Evolutionary conservation across 2,329 filamentous ascomycete species (phyloP).

Genomic region (Colletotrichum limetticola): DNA sequence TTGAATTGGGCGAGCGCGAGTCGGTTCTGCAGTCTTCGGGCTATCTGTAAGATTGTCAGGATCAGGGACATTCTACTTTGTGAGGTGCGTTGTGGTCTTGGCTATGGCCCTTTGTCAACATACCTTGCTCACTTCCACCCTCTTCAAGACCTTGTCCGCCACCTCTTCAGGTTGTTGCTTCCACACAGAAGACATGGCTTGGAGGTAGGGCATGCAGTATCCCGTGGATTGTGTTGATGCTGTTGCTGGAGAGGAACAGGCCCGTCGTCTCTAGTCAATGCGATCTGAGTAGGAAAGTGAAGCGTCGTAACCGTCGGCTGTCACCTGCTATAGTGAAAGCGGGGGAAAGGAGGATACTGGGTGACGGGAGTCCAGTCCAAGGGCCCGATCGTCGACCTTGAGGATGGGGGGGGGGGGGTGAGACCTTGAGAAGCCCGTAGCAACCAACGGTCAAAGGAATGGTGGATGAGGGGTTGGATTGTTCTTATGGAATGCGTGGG

Average conservation of each 20-base stretch:
- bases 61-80: not conserved
- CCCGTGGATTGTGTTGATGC: not conserved
- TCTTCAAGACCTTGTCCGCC: constrained; percentile 75
- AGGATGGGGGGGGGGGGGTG: not conserved
- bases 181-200: constrained; percentile 68
- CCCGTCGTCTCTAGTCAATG: not conserved
- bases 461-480: not conserved
- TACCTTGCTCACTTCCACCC: constrained; percentile 82
- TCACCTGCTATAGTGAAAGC: not conserved
- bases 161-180: constrained; percentile 73
- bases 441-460: constrained; percentile 12
- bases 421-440: not conserved
- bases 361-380: not conserved
- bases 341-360: not conserved
- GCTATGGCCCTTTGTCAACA: constrained; percentile 41
- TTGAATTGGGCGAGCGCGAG: constrained; percentile 97
- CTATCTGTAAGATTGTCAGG: constrained; percentile 72
- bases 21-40: constrained; percentile 89
- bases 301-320: not conserved
- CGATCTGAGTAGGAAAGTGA: not conserved
- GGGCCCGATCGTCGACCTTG: not conserved
- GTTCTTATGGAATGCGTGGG: constrained; percentile 8
- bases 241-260: not conserved
- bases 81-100: constrained; percentile 3
- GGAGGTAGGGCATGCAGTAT: not conserved